A percentile compares a stretch with the other conserved stretches of the same genome.
Conservation (phyloP, 2,329 filamentous ascomycete species). For the Xylaria arbuscula region DNA sequence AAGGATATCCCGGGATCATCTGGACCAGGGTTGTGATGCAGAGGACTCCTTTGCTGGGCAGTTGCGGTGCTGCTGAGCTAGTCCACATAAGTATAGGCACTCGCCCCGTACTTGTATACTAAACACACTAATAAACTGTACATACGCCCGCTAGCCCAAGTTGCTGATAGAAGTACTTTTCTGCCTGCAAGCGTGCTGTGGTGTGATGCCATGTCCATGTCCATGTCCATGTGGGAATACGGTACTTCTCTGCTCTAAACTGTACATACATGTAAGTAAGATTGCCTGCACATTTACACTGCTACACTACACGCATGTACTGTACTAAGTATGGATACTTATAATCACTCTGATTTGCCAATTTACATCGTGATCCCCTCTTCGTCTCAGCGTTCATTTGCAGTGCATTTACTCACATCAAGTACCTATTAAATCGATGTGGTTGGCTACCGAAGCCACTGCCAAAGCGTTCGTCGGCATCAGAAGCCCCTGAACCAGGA, state of each 20-base stretch:
- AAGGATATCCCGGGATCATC: slow-evolving; percentile 27
- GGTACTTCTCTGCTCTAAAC: too few relatives aligned
- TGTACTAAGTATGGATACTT: neutral
- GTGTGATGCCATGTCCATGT: neutral
- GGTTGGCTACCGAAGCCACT: slow-evolving; percentile 23
- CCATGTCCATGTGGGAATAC: too few relatives aligned
- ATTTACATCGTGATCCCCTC: neutral
- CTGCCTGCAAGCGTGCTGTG: neutral
- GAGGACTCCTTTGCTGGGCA: slow-evolving; percentile 7
- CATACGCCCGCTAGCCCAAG: neutral
- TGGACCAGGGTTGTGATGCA: slow-evolving; percentile 6
- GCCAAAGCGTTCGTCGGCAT: slow-evolving; percentile 24
- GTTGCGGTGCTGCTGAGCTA: neutral
- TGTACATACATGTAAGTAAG: slow-evolving; percentile 5
- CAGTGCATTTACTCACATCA: neutral
- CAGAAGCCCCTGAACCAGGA: slow-evolving; percentile 31
- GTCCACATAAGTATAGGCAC: neutral
- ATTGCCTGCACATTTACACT: neutral
- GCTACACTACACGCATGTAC: neutral
- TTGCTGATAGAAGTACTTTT: neutral
- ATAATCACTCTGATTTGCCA: neutral
- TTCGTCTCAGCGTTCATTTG: neutral
- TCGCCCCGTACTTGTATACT: too few relatives aligned
- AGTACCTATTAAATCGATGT: slow-evolving; percentile 10
- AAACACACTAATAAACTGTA: too few relatives aligned